A percentile compares a stretch with the other conserved stretches of the same genome.
Conservation (phyloP, 495 filamentous ascomycete species). For the Penicillium waksmanii region DNA sequence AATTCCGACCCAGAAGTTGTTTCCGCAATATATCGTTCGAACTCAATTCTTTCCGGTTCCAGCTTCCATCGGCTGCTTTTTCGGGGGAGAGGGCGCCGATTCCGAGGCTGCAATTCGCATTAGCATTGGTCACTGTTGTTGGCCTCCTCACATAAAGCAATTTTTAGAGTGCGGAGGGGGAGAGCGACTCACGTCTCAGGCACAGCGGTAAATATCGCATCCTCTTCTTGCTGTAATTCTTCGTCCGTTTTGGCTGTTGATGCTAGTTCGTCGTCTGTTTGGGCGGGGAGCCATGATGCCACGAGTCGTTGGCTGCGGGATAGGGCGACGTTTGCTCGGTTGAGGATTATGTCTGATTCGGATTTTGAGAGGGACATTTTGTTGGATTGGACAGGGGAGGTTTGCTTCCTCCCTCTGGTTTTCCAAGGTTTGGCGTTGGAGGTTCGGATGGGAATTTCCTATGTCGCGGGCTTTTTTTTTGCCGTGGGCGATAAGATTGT, state of each 20-base stretch:
- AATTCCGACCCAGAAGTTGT: slow-evolving; percentile 54
- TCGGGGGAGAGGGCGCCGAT: slow-evolving; percentile 50
- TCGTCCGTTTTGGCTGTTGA: slow-evolving; percentile 44
- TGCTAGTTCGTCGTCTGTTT: slow-evolving; percentile 36
- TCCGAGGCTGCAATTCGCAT: slow-evolving; percentile 39
- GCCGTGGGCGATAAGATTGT: slow-evolving; percentile 14
- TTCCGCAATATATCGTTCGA: slow-evolving; percentile 51
- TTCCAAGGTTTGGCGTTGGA: no score
- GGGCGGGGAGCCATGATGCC: slow-evolving; percentile 55
- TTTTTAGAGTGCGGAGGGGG: no score
- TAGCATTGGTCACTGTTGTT: not conserved
- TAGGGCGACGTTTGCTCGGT: slow-evolving; percentile 52
- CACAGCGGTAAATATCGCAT: slow-evolving; percentile 54
- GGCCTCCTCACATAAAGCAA: no score
- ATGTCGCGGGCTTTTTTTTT: slow-evolving; percentile 14
- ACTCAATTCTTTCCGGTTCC: slow-evolving; percentile 42
- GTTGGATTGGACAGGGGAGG: not conserved
- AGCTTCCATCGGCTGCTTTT: slow-evolving; percentile 44
- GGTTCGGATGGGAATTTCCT: no score
- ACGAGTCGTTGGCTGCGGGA: slow-evolving; percentile 56
- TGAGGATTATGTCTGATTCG: slow-evolving; percentile 54
- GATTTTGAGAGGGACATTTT: slow-evolving; percentile 41
- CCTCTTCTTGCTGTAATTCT: slow-evolving; percentile 50
- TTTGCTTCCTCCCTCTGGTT: not conserved
- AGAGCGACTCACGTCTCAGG: slow-evolving; percentile 50